Evolutionary conservation across 257 asterid genomes (phyloP).

Genomic region (Solanum dulcamara): DNA sequence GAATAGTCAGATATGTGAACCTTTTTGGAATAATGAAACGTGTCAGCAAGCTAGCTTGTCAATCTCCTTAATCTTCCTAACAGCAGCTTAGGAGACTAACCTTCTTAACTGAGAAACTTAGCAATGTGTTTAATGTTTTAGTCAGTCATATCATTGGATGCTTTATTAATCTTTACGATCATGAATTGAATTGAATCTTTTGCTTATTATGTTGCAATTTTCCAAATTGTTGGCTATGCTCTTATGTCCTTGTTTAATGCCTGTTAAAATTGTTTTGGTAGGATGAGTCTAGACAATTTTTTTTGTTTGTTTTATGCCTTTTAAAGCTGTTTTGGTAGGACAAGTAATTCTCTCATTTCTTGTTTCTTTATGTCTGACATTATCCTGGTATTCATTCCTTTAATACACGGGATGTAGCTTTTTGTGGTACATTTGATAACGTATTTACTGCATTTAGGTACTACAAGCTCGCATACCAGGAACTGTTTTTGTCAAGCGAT

Average conservation of each 20-base stretch:
- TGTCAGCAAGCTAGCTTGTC: background rate
- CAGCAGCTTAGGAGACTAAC: background rate
- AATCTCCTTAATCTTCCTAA: background rate
- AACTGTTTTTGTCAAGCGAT: constrained; percentile 46
- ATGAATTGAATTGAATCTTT: background rate
- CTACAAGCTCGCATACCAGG: constrained; percentile 65
- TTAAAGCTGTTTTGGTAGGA: background rate
- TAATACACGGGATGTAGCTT: background rate
- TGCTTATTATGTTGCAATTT: background rate
- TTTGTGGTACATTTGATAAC: background rate
- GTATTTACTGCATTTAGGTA: constrained; percentile 32
- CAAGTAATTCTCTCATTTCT: background rate
- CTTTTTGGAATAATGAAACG: background rate
- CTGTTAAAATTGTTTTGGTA: background rate
- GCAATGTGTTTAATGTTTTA: background rate
- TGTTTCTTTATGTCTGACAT: background rate
- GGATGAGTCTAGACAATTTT: background rate
- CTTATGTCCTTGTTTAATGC: background rate
- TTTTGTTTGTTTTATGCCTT: background rate
- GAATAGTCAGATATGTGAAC: background rate
- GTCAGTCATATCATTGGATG: background rate
- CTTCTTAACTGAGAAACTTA: background rate
- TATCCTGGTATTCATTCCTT: background rate
- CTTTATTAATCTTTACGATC: background rate
- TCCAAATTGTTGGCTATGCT: background rate